Conservation (phyloP, 805 yeast species). For the Wickerhamiella alocasiicola region DNA sequence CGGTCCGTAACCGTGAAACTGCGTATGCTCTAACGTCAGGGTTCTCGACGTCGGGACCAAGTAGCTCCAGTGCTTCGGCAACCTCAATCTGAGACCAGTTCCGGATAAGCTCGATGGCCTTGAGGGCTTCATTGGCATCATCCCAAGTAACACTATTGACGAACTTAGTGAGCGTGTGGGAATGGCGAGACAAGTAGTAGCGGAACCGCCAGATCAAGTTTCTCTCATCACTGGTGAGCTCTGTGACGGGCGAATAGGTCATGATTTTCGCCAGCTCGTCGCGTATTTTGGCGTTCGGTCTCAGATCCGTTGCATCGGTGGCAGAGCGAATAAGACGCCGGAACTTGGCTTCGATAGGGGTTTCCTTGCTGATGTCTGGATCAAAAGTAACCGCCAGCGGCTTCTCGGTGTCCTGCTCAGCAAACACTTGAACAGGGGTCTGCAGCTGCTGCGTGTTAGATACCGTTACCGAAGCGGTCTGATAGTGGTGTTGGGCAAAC, state of each 20-base stretch:
- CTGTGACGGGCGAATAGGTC: slow-evolving; percentile 71
- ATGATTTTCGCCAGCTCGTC: slow-evolving; percentile 60
- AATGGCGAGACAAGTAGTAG: slow-evolving; percentile 60
- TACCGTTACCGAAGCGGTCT: slow-evolving; percentile 19
- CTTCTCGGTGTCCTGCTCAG: slow-evolving; percentile 11
- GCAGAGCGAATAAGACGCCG: slow-evolving; percentile 65
- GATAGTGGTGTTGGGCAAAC: slow-evolving; percentile 44
- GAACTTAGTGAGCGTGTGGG: slow-evolving; percentile 63
- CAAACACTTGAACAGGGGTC: slow-evolving; percentile 20
- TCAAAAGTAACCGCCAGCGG: slow-evolving; percentile 37
- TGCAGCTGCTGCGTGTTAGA: slow-evolving; percentile 22
- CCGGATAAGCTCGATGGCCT: slow-evolving; percentile 61
- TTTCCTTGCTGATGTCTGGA: slow-evolving; percentile 54
- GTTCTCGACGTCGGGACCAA: slow-evolving; percentile 67
- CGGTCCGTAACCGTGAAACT: slow-evolving; percentile 65
- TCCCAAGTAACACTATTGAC: slow-evolving; percentile 82
- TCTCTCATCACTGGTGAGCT: slow-evolving; percentile 68
- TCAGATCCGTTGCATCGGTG: slow-evolving; percentile 67
- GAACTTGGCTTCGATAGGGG: slow-evolving; percentile 82
- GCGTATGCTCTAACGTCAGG: slow-evolving; percentile 74
- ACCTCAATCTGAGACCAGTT: slow-evolving; percentile 65
- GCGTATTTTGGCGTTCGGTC: slow-evolving; percentile 75
- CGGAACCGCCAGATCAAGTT: slow-evolving; percentile 84
- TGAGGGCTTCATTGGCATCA: slow-evolving; percentile 66
- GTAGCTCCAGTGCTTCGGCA: slow-evolving; percentile 74